Percentiles rank a stretch among this genome's conserved stretches.
Conservation (phyloP, 352 stramenopile species). For the Globisporangium parvum region DNA sequence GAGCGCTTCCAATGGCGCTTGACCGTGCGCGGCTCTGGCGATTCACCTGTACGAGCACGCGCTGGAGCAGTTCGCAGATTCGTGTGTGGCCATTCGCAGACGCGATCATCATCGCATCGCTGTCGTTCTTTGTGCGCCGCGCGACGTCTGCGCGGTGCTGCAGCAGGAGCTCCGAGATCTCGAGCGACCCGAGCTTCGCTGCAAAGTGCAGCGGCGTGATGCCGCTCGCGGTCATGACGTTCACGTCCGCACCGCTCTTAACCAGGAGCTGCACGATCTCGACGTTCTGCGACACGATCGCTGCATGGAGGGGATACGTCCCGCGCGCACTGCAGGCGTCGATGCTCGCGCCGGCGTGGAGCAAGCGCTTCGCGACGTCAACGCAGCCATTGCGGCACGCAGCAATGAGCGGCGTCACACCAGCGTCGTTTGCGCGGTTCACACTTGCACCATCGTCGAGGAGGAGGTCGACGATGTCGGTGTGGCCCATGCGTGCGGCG, state of each 20-base stretch:
- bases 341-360: conserved; percentile 43
- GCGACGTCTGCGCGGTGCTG: conserved; percentile 56
- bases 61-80: conserved; percentile 65
- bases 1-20: conserved; percentile 1
- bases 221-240: conserved; percentile 54
- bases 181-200: conserved; percentile 53
- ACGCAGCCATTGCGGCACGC: conserved; percentile 60
- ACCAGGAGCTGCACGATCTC: conserved; percentile 68
- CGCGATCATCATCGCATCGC: conserved; percentile 71
- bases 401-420: conserved; percentile 67
- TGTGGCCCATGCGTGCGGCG: conserved; percentile 59
- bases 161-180: conserved; percentile 57
- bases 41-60: conserved; percentile 20
- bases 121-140: conserved; percentile 73
- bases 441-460: conserved; percentile 62
- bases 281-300: conserved; percentile 57
- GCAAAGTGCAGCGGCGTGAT: conserved; percentile 80
- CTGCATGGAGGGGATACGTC: conserved; percentile 60
- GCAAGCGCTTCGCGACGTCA: conserved; percentile 44
- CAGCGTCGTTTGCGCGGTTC: conserved; percentile 47
- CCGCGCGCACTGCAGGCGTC: conserved; percentile 36
- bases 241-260: conserved; percentile 53
- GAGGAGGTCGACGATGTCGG: conserved; percentile 53
- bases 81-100: conserved; percentile 52
- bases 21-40: conserved; percentile 14